Conservation (phyloP, 2,329 filamentous ascomycete genomes). For the Sporothrix variecibatus region DNA sequence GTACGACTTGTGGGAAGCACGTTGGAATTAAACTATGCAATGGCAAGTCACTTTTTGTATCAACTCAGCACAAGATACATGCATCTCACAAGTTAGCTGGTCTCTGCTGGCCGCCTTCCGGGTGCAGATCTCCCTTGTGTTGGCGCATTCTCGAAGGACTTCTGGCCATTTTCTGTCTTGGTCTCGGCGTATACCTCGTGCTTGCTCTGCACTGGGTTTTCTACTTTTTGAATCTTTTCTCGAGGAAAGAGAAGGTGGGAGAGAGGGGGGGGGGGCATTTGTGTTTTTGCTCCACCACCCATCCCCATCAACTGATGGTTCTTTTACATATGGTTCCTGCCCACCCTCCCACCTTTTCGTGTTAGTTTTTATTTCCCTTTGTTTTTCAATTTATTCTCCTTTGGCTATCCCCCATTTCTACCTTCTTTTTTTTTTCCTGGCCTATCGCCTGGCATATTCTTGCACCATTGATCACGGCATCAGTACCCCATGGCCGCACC, state of each 20-base stretch:
- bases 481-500: neutral
- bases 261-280: no score
- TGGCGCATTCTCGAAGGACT: neutral
- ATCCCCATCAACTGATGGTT: neutral
- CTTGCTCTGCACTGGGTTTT: neutral
- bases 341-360: neutral
- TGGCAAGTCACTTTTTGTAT: neutral
- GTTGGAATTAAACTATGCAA: neutral
- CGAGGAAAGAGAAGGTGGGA: no score
- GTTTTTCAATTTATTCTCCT: neutral
- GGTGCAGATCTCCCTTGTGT: neutral
- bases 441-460: neutral
- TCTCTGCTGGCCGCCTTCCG: neutral
- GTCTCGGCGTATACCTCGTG: neutral
- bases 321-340: neutral
- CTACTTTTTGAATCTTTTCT: neutral
- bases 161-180: neutral
- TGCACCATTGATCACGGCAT: constrained; percentile 25
- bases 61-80: neutral
- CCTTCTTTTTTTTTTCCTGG: neutral
- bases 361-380: neutral
- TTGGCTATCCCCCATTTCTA: neutral
- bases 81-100: neutral
- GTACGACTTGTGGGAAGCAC: neutral
- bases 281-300: neutral